Base-by-base conservation (phyloP, 1,139 yeast genomes). In the Williopsis jadinii region DNA sequence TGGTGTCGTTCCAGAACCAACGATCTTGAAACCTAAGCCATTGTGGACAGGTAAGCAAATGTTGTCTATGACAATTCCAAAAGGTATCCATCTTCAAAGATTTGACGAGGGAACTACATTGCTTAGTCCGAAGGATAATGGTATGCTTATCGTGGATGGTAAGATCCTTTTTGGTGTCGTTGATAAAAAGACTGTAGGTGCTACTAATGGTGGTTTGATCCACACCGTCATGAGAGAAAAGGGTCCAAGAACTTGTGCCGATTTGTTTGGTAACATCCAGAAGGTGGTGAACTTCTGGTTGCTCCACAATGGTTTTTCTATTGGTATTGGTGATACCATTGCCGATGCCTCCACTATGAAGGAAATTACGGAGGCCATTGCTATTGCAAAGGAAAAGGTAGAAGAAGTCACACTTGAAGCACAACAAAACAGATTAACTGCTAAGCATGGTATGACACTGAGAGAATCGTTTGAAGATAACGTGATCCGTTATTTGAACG, bases 271-370 rank as follows among this genome's bases (percentile, higher is more conserved):
- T 62, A 84, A 87, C 50, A 77, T 92, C 48, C 98, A 94, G 65
- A 90, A 88, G 61, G 95, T 92, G 46, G 96, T 88, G 37, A 94
- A 94, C 64, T 94, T 76, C 63, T 94, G 98, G 99, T 73, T 94
- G 49, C 72, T 94, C 44, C 98, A 94, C 61, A 86, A 86, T 58
- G 97, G 98, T 44, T 94, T 94, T 68, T 88, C 97, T 13, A 94
- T 94, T 57, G 99, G 99, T 76, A 92, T 94, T 66, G 98, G 98
- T 73, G 99, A 94, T 67, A 94, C 98, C 4, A 92, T 94, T 70
- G 98, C 98, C 38, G 98, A 94, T 71, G 79, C 90, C n/a, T 82
- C 77, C 35, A 92, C 98, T 32, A 94, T 94, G 96, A 80, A 82
- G 55, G 83, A 83, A 51, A 88, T 94, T 55, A 92, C 97, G 1